Percentiles rank a stretch among this genome's conserved stretches.
phyloP scores from a whole-genome alignment of 1,284 basidiomycete genomes.

The Austroboletus novae-zelandiae region DNA sequence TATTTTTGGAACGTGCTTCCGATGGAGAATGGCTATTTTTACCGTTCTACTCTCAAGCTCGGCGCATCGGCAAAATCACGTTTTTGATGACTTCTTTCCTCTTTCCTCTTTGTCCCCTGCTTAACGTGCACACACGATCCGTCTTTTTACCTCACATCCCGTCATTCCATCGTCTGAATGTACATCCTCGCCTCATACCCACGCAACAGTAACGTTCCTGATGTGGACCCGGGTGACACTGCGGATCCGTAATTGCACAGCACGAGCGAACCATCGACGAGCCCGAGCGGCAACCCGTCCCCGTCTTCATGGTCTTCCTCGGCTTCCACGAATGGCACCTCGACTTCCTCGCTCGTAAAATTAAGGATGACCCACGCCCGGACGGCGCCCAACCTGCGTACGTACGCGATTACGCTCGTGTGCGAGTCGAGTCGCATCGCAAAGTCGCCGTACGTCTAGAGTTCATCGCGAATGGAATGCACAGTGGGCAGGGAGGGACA shows the following conservation, averaged over 20 bases:
- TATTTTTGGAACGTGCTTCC: too few species aligned
- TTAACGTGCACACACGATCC: too few species aligned
- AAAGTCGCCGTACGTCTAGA: conserved; percentile 59
- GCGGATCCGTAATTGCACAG: conserved; percentile 30
- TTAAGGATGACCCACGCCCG: conserved; percentile 52
- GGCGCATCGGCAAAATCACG: too few species aligned
- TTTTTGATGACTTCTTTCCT: too few species aligned
- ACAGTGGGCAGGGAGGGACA: not conserved
- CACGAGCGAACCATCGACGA: conserved; percentile 10
- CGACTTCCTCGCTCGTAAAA: conserved; percentile 39
- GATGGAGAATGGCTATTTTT: too few species aligned
- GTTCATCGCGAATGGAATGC: not conserved
- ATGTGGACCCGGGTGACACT: not conserved
- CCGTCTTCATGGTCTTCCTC: not conserved
- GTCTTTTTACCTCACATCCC: too few species aligned
- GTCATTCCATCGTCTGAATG: not conserved
- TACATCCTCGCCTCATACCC: not conserved
- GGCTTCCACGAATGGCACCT: conserved; percentile 15
- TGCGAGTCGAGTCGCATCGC: conserved; percentile 43
- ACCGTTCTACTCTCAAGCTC: too few species aligned
- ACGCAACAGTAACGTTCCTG: not conserved
- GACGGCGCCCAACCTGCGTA: conserved; percentile 39
- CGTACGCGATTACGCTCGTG: conserved; percentile 56
- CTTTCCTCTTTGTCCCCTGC: too few species aligned
- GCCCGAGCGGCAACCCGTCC: not conserved